A percentile compares a stretch with the other conserved stretches of the same genome.
These are phyloP conservation scores for Yamadazyma triangularis DNA, from an alignment of 1,139 yeast genomes.

Conservation along the genomic window DNA sequence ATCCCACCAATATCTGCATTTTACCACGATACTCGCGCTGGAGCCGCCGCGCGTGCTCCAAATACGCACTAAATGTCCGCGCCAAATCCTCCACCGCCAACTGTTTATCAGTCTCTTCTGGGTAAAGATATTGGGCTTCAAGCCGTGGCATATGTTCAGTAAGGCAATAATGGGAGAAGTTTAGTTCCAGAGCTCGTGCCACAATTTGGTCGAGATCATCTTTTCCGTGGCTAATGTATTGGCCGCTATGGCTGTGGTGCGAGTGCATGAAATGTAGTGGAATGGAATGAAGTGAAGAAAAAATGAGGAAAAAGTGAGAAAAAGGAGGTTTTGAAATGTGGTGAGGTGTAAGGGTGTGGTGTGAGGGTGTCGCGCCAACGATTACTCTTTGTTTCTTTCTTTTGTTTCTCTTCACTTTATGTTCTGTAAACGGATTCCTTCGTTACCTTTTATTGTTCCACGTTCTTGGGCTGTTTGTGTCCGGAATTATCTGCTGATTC, in stretches of 20 bases:
- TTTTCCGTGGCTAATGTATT: conserved; percentile 81
- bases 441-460: too few relatives aligned
- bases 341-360: too few relatives aligned
- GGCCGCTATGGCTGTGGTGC: conserved; percentile 94
- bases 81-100: conserved; percentile 43
- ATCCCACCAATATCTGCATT: conserved; percentile 70
- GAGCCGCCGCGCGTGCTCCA: conserved; percentile 55
- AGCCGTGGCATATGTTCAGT: conserved; percentile 96
- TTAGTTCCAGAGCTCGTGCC: conserved; percentile 47
- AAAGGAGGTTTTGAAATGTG: too few relatives aligned
- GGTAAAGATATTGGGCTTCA: conserved; percentile 55
- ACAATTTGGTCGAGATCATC: conserved; percentile 73
- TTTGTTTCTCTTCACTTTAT: too few relatives aligned
- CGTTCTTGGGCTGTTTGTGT: too few relatives aligned
- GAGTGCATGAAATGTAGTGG: conserved; percentile 87
- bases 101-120: conserved; percentile 67
- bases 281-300: too few relatives aligned
- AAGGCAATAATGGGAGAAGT: conserved; percentile 70
- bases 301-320: too few relatives aligned
- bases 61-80: conserved; percentile 50
- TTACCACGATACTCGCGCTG: conserved; percentile 30
- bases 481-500: too few relatives aligned
- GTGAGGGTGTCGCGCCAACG: too few relatives aligned
- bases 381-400: too few relatives aligned
- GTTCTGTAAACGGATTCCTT: too few relatives aligned